Percentiles rank a stretch among this genome's conserved stretches.
Evolutionary conservation across 805 yeast genomes (phyloP).

Genomic region (Candida maesae): DNA sequence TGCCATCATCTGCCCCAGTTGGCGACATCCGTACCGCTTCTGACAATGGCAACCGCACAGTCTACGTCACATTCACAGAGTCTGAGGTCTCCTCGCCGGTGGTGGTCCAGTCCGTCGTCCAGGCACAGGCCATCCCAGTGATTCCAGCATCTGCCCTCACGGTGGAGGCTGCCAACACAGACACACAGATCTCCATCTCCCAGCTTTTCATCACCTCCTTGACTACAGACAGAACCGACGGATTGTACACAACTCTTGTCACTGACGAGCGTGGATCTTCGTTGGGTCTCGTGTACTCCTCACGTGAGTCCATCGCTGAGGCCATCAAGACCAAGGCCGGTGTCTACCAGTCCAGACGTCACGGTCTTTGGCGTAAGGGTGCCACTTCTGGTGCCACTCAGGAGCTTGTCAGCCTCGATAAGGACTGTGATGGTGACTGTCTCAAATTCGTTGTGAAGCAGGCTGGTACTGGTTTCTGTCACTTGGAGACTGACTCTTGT

Average conservation of each 20-base stretch:
- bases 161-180: conserved; percentile 13
- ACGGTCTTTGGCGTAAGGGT: conserved; percentile 96
- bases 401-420: conserved; percentile 55
- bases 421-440: conserved; percentile 93
- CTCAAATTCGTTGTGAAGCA: conserved; percentile 84
- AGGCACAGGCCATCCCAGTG: conserved; percentile 24
- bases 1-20: conserved; percentile 19
- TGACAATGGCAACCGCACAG: conserved; percentile 16
- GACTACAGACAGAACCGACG: conserved; percentile 82
- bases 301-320: conserved; percentile 72
- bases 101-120: conserved; percentile 19
- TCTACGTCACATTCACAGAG: conserved; percentile 13
- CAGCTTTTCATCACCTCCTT: conserved; percentile 48
- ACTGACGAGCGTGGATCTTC: conserved; percentile 65
- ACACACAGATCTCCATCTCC: conserved; percentile 33
- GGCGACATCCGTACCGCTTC: conserved; percentile 20
- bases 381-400: conserved; percentile 96
- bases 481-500: conserved; percentile 75
- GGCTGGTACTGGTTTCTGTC: conserved; percentile 88
- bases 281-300: conserved; percentile 89
- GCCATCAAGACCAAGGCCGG: conserved; percentile 82
- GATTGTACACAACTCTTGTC: conserved; percentile 80
- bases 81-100: conserved; percentile 11
- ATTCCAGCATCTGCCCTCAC: conserved; percentile 21
- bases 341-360: conserved; percentile 88